phyloP scores from a whole-genome alignment of 2,329 filamentous ascomycete species.

The Xylariaceae sp. region DNA sequence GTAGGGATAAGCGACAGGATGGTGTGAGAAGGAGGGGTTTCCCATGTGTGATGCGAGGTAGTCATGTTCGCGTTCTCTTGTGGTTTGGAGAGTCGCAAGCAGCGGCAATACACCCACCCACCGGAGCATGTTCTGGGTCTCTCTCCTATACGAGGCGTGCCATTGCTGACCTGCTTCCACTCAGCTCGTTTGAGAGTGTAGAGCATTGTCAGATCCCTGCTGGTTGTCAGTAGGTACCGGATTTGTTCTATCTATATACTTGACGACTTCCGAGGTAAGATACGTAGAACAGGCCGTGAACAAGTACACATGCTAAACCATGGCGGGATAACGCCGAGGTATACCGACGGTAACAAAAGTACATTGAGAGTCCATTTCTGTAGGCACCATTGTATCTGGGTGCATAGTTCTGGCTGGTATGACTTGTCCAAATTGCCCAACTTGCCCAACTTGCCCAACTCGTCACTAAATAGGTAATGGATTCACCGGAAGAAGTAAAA shows the following conservation, averaged over 20 bases:
- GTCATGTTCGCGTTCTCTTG: neutral
- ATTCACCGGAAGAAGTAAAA: neutral
- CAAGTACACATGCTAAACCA: neutral
- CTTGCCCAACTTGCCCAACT: too few species aligned
- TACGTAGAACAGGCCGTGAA: neutral
- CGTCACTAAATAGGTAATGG: too few species aligned
- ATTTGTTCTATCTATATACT: neutral
- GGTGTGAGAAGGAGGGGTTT: constrained; percentile 19
- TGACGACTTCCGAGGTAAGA: neutral
- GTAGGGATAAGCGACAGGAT: constrained; percentile 25
- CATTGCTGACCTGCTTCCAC: constrained; percentile 1
- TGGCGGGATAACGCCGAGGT: neutral
- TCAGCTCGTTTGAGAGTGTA: constrained; percentile 1
- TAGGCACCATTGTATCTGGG: neutral
- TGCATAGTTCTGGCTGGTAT: constrained; percentile 9
- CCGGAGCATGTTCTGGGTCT: neutral
- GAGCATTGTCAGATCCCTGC: neutral
- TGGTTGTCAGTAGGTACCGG: neutral
- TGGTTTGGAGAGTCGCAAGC: neutral
- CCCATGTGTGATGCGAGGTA: constrained; percentile 10
- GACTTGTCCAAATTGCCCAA: neutral
- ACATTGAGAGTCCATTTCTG: neutral
- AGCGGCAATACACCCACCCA: constrained; percentile 3
- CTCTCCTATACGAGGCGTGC: neutral
- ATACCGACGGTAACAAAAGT: neutral